phyloP scores from a whole-genome alignment of 805 yeast genomes.

The Suhomyces emberorum region DNA sequence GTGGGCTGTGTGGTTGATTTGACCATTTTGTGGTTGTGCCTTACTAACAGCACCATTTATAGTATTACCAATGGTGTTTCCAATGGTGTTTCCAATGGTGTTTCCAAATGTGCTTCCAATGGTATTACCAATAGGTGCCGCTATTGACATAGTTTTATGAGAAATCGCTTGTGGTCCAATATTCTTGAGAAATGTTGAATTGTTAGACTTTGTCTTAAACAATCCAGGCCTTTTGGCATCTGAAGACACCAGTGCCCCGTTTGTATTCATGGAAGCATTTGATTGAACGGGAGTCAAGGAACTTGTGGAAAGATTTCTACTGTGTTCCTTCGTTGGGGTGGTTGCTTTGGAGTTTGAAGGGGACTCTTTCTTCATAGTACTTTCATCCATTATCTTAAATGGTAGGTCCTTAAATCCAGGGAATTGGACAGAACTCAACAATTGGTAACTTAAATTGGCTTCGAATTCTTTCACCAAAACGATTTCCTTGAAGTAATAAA shows the following conservation, averaged over 20 bases:
- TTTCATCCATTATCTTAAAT: slow-evolving; percentile 9
- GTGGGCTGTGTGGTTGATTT: neutral
- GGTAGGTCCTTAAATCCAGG: slow-evolving; percentile 46
- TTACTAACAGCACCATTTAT: neutral
- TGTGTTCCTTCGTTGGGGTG: slow-evolving; percentile 9
- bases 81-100: neutral
- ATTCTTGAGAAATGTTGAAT: slow-evolving; percentile 20
- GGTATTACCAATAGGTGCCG: no score
- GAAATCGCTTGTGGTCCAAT: slow-evolving; percentile 1
- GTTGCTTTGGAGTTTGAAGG: slow-evolving; percentile 4
- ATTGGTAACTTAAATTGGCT: slow-evolving; percentile 34
- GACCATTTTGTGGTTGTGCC: neutral
- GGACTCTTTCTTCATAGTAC: neutral
- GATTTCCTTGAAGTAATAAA: slow-evolving; percentile 40
- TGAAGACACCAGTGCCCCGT: neutral
- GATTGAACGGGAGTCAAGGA: neutral
- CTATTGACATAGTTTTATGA: no score
- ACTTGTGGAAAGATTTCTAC: slow-evolving; percentile 1
- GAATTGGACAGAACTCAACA: slow-evolving; percentile 36
- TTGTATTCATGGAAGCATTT: neutral
- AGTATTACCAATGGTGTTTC: neutral
- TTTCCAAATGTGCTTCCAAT: neutral
- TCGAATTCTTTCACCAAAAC: slow-evolving; percentile 45
- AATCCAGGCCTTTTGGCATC: slow-evolving; percentile 19
- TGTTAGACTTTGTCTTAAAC: slow-evolving; percentile 21